Percentiles rank a stretch among this genome's conserved stretches.
Evolutionary conservation across 352 stramenopile species (phyloP).

Genomic region (Phytophthora cryptogea): DNA sequence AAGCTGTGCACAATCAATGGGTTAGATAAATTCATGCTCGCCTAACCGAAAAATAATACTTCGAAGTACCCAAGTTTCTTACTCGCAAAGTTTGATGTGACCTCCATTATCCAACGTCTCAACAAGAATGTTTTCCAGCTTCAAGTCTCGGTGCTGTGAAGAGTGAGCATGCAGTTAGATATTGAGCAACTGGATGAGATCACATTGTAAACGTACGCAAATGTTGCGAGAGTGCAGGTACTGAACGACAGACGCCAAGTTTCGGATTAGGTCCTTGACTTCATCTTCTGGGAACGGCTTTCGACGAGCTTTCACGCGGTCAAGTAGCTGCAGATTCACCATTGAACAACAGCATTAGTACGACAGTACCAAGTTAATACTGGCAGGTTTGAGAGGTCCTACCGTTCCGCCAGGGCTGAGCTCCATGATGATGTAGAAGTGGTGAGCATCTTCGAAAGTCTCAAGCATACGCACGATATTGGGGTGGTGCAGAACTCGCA

Average conservation of each 20-base stretch:
- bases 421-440: conserved; percentile 91
- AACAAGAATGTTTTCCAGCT: conserved; percentile 86
- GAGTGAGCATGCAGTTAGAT: not conserved
- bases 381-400: not conserved
- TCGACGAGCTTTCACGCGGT: conserved; percentile 55
- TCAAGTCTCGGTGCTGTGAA: conserved; percentile 73
- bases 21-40: not conserved
- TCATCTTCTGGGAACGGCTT: conserved; percentile 57
- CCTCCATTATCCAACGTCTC: conserved; percentile 51
- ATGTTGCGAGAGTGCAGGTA: conserved; percentile 85
- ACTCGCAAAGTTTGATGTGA: conserved; percentile 86
- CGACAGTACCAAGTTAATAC: not conserved
- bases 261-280: conserved; percentile 62
- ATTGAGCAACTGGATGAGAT: not conserved
- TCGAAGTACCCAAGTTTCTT: conserved; percentile 14
- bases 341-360: not conserved
- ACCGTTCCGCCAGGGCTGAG: conserved; percentile 70
- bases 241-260: conserved; percentile 76
- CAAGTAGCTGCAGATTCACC: conserved; percentile 44
- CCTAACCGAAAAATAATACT: not conserved
- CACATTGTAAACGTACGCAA: conserved; percentile 47
- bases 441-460: conserved; percentile 73
- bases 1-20: conserved; percentile 45
- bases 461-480: conserved; percentile 85
- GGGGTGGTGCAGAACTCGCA: conserved; percentile 75